Evolutionary conservation across 2,329 filamentous ascomycete species (phyloP).

Genomic region (Xylariaceae sp.): DNA sequence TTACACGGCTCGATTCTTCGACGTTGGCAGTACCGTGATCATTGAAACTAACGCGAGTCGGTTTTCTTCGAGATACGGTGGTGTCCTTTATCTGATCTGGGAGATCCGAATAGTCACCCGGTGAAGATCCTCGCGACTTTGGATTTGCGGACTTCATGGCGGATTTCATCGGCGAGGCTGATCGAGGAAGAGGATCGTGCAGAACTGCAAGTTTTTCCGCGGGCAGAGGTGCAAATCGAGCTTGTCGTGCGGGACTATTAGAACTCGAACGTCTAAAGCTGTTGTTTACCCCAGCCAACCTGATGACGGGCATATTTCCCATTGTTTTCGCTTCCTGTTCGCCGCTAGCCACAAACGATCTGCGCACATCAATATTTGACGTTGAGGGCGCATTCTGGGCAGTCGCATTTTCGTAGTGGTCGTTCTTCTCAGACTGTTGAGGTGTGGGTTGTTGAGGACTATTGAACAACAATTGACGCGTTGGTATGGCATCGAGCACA

Average conservation of each 20-base stretch:
- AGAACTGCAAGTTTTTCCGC: slow-evolving; percentile 51
- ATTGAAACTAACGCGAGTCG: slow-evolving; percentile 72
- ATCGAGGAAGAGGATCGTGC: slow-evolving; percentile 65
- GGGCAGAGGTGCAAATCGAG: slow-evolving; percentile 56
- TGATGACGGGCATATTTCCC: slow-evolving; percentile 25
- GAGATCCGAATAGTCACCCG: slow-evolving; percentile 43
- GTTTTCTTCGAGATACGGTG: slow-evolving; percentile 51
- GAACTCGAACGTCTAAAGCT: slow-evolving; percentile 38
- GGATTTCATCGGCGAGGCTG: slow-evolving; percentile 71
- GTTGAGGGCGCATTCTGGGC: slow-evolving; percentile 9
- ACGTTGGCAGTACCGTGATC: slow-evolving; percentile 55
- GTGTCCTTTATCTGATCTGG: slow-evolving; percentile 34
- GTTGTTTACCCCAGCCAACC: slow-evolving; percentile 20
- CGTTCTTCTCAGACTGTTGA: slow-evolving; percentile 5
- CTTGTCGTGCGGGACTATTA: slow-evolving; percentile 59
- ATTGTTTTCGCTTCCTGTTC: slow-evolving; percentile 14
- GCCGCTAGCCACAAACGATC: slow-evolving; percentile 10
- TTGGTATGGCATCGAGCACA: slow-evolving; percentile 34
- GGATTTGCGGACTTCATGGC: slow-evolving; percentile 63
- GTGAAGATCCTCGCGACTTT: slow-evolving; percentile 45
- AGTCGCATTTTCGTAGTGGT: slow-evolving; percentile 1
- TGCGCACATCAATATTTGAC: background rate
- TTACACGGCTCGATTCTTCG: slow-evolving; percentile 40
- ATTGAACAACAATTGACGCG: slow-evolving; percentile 29
- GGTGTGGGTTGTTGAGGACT: slow-evolving; percentile 12